Conservation (phyloP, 1,139 yeast genomes). For the Pichiaceae sp. region DNA sequence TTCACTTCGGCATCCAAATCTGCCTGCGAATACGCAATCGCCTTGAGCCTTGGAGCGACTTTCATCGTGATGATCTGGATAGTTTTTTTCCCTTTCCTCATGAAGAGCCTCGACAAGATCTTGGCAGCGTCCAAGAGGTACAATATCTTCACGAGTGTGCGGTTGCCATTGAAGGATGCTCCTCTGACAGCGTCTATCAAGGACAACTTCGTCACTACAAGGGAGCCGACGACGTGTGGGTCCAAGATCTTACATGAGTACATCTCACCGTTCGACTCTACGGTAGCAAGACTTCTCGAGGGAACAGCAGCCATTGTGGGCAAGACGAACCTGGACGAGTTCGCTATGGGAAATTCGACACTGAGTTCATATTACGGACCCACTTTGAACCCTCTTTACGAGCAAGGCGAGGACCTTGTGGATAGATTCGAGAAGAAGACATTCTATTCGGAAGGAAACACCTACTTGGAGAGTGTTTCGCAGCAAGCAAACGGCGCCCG, state of each 20-base stretch:
- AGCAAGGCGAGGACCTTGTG: slow-evolving; percentile 19
- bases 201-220: slow-evolving; percentile 65
- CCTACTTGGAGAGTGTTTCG: slow-evolving; percentile 1
- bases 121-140: slow-evolving; percentile 5
- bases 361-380: slow-evolving; percentile 57
- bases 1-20: slow-evolving; percentile 17
- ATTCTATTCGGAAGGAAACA: slow-evolving; percentile 9
- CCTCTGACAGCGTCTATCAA: slow-evolving; percentile 43
- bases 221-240: slow-evolving; percentile 63
- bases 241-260: slow-evolving; percentile 55
- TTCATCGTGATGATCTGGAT: neutral
- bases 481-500: slow-evolving; percentile 1
- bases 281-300: slow-evolving; percentile 51
- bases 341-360: slow-evolving; percentile 88
- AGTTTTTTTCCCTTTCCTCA: neutral
- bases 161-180: slow-evolving; percentile 12
- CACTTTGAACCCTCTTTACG: slow-evolving; percentile 55
- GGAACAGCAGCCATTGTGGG: slow-evolving; percentile 54
- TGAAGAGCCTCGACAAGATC: neutral
- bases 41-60: slow-evolving; percentile 23
- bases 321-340: slow-evolving; percentile 92
- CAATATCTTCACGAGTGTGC: slow-evolving; percentile 31
- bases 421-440: slow-evolving; percentile 15
- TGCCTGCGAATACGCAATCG: slow-evolving; percentile 22
- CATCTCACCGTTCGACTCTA: slow-evolving; percentile 73